Percentiles rank a stretch among this genome's conserved stretches.
These are phyloP conservation scores for Eimeria falciformis DNA, from an alignment of 169 alveolate genomes.

Conservation along the genomic window DNA sequence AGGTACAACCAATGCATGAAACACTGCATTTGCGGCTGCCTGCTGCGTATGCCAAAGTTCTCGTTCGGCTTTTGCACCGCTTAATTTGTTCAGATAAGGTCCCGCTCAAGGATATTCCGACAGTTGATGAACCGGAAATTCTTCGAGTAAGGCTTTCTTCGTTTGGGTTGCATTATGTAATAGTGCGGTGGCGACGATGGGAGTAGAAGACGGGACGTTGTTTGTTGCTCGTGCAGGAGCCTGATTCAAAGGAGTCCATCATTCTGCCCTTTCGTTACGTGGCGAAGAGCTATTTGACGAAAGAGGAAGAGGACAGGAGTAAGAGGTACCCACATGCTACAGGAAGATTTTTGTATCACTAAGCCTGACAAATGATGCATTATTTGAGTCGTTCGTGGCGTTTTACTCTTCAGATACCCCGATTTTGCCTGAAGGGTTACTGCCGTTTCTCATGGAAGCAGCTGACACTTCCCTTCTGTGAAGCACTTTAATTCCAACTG, in stretches of 20 bases:
- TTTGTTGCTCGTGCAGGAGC: background rate
- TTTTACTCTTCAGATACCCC: conserved; percentile 31
- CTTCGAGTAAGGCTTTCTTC: conserved; percentile 10
- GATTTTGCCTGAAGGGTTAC: conserved; percentile 45
- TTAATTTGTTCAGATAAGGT: conserved; percentile 17
- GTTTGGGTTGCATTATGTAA: no score
- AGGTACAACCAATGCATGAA: background rate
- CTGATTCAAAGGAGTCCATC: conserved; percentile 64
- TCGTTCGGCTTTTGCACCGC: background rate
- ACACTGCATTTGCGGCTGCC: no score
- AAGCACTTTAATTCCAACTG: background rate
- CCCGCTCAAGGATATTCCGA: conserved; percentile 41
- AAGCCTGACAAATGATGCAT: no score
- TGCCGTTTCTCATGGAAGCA: background rate
- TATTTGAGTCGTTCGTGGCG: background rate
- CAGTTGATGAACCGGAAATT: conserved; percentile 60
- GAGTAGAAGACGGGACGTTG: no score
- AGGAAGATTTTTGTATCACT: background rate
- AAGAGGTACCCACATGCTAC: background rate
- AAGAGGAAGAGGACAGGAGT: conserved; percentile 70
- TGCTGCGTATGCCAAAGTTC: no score
- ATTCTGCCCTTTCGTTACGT: conserved; percentile 82
- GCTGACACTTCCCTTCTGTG: conserved; percentile 12
- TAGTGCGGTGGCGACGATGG: no score
- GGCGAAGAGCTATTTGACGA: conserved; percentile 77